Evolutionary conservation across 139 green algal genomes (phyloP).

Genomic region (Tetradesmus lagerheimii): DNA sequence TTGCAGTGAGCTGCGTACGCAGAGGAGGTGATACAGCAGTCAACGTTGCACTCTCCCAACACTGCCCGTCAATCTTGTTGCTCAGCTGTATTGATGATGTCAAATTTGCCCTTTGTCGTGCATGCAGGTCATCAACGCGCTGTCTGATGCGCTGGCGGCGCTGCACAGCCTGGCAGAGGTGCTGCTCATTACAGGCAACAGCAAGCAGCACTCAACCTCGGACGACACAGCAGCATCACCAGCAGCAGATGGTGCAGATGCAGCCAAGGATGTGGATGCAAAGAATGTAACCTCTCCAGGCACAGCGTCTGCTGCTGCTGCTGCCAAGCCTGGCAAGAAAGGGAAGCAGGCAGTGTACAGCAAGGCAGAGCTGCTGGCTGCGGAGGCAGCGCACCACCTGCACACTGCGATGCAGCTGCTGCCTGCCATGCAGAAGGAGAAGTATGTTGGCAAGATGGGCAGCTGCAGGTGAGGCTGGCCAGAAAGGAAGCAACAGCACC

Average conservation of each 20-base stretch:
- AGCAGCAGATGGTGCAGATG: background rate
- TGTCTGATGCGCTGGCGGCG: background rate
- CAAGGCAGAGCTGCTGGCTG: background rate
- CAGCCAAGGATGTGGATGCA: background rate
- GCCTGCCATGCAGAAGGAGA: background rate
- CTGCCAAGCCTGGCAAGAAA: background rate
- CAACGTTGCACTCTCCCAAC: background rate
- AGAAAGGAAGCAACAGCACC: background rate
- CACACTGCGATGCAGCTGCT: slow-evolving; percentile 20
- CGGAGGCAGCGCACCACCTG: background rate
- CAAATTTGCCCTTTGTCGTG: background rate
- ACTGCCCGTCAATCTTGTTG: background rate
- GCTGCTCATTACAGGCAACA: background rate
- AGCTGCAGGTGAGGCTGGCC: slow-evolving; percentile 6
- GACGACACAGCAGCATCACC: background rate
- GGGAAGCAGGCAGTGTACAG: background rate
- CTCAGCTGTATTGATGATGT: background rate
- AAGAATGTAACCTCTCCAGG: background rate
- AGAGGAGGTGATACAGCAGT: too few relatives aligned
- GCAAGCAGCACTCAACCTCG: background rate
- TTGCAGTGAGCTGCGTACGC: too few relatives aligned
- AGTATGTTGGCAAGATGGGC: background rate
- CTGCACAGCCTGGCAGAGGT: slow-evolving; percentile 2
- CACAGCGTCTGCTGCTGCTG: background rate
- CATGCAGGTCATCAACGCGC: background rate